Percentiles rank a stretch among this genome's conserved stretches.
These are phyloP conservation scores for Arthrobotrys sinensis DNA, from an alignment of 2,329 filamentous ascomycete species.

Conservation along the genomic window DNA sequence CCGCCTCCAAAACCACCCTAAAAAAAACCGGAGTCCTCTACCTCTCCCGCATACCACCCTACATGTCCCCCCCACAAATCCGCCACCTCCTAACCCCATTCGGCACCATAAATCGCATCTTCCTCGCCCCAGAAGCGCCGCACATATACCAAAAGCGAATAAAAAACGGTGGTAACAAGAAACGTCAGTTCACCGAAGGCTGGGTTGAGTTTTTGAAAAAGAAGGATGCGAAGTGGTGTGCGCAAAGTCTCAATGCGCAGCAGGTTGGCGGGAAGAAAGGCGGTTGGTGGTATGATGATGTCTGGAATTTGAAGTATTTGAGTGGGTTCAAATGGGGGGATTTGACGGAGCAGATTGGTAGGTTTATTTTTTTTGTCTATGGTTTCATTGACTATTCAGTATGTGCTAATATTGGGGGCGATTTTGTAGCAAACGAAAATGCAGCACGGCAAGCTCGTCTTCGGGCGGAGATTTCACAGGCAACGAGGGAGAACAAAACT, in stretches of 20 bases:
- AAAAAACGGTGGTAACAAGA: constrained; percentile 84
- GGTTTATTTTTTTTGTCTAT: neutral
- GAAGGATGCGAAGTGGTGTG: constrained; percentile 81
- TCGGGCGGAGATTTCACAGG: constrained; percentile 82
- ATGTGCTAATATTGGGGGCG: neutral
- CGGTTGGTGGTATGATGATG: constrained; percentile 85
- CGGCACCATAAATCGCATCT: constrained; percentile 82
- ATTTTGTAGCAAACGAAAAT: constrained; percentile 80
- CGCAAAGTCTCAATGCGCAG: constrained; percentile 81
- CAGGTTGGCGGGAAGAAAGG: constrained; percentile 81
- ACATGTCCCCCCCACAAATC: constrained; percentile 87
- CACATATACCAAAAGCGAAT: constrained; percentile 77
- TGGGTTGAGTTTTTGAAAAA: constrained; percentile 88
- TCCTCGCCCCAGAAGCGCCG: constrained; percentile 83
- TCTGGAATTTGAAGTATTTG: constrained; percentile 87
- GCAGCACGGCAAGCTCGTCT: constrained; percentile 82
- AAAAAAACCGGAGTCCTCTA: constrained; percentile 86
- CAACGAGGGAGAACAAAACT: constrained; percentile 83
- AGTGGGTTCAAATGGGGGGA: constrained; percentile 85
- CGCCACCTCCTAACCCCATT: constrained; percentile 82
- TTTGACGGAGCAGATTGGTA: constrained; percentile 66
- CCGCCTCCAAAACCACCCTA: constrained; percentile 76
- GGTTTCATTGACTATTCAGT: neutral
- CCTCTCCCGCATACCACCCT: constrained; percentile 85
- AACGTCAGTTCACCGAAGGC: constrained; percentile 84